Conservation (phyloP, 1,284 basidiomycete species). For the Leccinum subspadiceum region DNA sequence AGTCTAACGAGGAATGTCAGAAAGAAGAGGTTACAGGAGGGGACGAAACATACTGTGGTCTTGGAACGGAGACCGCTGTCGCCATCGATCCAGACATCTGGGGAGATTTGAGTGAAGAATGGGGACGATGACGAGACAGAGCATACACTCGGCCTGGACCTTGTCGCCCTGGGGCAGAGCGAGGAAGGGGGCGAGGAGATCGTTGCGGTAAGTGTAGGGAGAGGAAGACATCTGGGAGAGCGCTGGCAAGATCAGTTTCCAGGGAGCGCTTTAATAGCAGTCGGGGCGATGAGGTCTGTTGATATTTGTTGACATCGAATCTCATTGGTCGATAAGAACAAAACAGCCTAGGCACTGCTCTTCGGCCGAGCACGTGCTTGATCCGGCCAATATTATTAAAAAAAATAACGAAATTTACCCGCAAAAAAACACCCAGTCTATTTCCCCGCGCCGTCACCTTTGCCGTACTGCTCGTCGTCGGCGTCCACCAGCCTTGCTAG, state of each 20-base stretch:
- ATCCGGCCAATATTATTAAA: constrained; percentile 4
- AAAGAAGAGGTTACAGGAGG: constrained; percentile 2
- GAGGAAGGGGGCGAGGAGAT: constrained; percentile 85
- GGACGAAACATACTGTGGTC: constrained; percentile 66
- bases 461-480: constrained; percentile 53
- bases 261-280: constrained; percentile 22
- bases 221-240: constrained; percentile 24
- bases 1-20: constrained; percentile 50
- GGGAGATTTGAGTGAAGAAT: constrained; percentile 16
- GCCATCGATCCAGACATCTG: constrained; percentile 96
- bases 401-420: not conserved
- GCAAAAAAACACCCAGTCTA: constrained; percentile 9
- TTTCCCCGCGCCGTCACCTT: constrained; percentile 29
- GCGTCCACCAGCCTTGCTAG: constrained; percentile 55
- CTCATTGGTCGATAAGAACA: constrained; percentile 35
- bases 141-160: constrained; percentile 89
- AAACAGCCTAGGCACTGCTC: not conserved
- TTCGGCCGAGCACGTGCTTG: constrained; percentile 13
- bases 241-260: not conserved
- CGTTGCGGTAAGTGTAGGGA: constrained; percentile 59
- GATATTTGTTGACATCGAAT: constrained; percentile 22
- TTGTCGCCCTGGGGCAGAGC: constrained; percentile 83
- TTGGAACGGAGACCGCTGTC: constrained; percentile 91
- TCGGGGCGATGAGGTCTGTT: constrained; percentile 19
- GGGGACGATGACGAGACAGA: constrained; percentile 13